phyloP scores from a whole-genome alignment of 1,139 yeast genomes.

The Torulaspora pretoriensis region DNA sequence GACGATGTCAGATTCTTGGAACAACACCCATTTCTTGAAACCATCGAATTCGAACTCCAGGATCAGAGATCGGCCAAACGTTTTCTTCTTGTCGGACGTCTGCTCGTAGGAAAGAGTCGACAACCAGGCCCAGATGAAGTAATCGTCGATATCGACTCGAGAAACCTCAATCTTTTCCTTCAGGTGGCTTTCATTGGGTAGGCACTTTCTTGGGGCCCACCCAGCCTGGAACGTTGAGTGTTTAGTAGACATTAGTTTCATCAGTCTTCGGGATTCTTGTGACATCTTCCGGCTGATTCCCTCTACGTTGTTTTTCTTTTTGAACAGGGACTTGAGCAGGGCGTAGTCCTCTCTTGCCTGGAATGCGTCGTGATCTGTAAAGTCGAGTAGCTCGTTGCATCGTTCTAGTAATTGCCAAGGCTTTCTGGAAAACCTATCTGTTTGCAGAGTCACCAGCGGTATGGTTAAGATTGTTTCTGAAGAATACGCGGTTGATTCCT shows the following conservation, averaged over 20 bases:
- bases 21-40: slow-evolving; percentile 77
- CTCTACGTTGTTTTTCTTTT: slow-evolving; percentile 47
- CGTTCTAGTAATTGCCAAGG: slow-evolving; percentile 49
- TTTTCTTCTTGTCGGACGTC: slow-evolving; percentile 55
- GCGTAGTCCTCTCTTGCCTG: slow-evolving; percentile 77
- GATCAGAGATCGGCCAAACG: slow-evolving; percentile 78
- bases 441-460: slow-evolving; percentile 64
- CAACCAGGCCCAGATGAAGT: slow-evolving; percentile 89
- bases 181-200: slow-evolving; percentile 14
- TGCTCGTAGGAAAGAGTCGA: slow-evolving; percentile 74
- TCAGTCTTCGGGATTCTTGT: slow-evolving; percentile 65
- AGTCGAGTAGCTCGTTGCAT: slow-evolving; percentile 57
- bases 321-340: slow-evolving; percentile 66
- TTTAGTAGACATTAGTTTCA: slow-evolving; percentile 54
- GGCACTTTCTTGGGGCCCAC: slow-evolving; percentile 35
- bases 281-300: slow-evolving; percentile 64
- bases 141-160: slow-evolving; percentile 75
- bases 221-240: slow-evolving; percentile 42
- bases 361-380: slow-evolving; percentile 66
- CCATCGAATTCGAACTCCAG: slow-evolving; percentile 67
- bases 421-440: slow-evolving; percentile 56
- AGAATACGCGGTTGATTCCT: slow-evolving; percentile 38
- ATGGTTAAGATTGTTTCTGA: slow-evolving; percentile 49
- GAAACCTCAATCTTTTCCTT: slow-evolving; percentile 43
- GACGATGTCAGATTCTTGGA: slow-evolving; percentile 61